A percentile compares a stretch with the other conserved stretches of the same genome.
Evolutionary conservation across 1,139 yeast genomes (phyloP).

Genomic region (Eremothecium sinecaudum): DNA sequence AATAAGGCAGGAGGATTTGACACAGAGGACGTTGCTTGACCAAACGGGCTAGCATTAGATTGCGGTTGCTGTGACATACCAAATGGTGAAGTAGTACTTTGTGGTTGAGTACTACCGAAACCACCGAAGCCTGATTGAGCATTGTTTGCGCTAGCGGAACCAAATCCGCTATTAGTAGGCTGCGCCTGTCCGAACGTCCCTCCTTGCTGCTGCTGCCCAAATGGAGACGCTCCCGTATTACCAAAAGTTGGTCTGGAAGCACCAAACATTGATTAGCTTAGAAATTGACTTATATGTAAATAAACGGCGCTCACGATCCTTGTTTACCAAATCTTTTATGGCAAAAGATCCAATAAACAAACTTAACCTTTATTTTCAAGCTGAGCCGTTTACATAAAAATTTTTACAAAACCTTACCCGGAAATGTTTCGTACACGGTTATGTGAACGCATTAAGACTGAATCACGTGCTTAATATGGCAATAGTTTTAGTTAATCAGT

Average conservation of each 20-base stretch:
- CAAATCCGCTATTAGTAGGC: constrained; percentile 10
- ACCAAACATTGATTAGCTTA: constrained; percentile 23
- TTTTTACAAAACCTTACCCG: no score
- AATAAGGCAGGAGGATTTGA: constrained; percentile 23
- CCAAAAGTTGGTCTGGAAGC: constrained; percentile 21
- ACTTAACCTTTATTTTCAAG: no score
- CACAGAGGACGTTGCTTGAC: constrained; percentile 20
- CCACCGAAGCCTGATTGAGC: constrained; percentile 53
- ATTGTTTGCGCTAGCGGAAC: constrained; percentile 15
- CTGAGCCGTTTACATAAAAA: no score
- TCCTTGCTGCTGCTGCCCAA: constrained; percentile 27
- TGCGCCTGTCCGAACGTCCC: constrained; percentile 26
- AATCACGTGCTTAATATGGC: no score
- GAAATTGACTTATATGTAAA: no score
- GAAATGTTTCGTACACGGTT: no score
- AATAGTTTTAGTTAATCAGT: no score
- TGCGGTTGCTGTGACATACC: constrained; percentile 30
- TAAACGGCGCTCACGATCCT: no score
- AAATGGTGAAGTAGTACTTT: constrained; percentile 30
- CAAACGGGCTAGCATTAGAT: constrained; percentile 20
- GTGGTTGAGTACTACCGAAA: constrained; percentile 36
- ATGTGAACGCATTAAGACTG: no score
- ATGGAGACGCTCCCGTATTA: constrained; percentile 37
- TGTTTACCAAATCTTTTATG: no score
- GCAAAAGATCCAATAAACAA: no score